Evolutionary conservation across 2,329 filamentous ascomycete genomes (phyloP).

Genomic region (Thielaviopsis musarum): DNA sequence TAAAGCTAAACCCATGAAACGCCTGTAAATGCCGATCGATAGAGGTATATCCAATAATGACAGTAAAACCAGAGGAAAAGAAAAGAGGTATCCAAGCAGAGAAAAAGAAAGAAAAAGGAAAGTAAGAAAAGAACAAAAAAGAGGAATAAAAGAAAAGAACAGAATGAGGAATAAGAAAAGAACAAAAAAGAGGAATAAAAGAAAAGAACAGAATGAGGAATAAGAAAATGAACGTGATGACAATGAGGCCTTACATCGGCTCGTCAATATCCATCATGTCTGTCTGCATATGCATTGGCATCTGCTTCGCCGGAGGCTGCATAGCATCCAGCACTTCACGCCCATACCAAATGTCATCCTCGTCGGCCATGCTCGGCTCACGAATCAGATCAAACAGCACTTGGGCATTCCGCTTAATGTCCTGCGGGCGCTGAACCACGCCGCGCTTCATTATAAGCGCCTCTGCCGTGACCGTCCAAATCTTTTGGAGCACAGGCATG

Average conservation of each 20-base stretch:
- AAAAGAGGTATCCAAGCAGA: conserved; percentile 1
- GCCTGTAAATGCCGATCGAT: conserved; percentile 1
- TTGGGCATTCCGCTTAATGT: conserved; percentile 46
- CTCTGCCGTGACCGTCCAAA: conserved; percentile 48
- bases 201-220: not conserved
- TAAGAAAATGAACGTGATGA: no score
- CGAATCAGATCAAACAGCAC: conserved; percentile 48
- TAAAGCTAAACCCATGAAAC: not conserved
- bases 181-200: not conserved
- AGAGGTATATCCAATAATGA: not conserved
- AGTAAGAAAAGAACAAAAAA: not conserved
- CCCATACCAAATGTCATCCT: conserved; percentile 48
- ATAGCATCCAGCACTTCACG: conserved; percentile 36
- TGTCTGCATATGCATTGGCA: conserved; percentile 13
- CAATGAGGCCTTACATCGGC: conserved; percentile 2
- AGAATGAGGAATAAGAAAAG: not conserved
- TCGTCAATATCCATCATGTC: conserved; percentile 25
- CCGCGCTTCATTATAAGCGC: conserved; percentile 41
- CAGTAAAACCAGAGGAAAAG: not conserved
- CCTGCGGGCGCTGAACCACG: conserved; percentile 38
- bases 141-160: not conserved
- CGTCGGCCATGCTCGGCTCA: conserved; percentile 39
- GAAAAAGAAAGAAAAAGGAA: not conserved
- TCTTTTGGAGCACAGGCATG: conserved; percentile 39
- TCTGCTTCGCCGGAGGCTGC: conserved; percentile 31